Evolutionary conservation across 495 filamentous ascomycete species (phyloP).

Genomic region (Astrothelium subdiscretum): DNA sequence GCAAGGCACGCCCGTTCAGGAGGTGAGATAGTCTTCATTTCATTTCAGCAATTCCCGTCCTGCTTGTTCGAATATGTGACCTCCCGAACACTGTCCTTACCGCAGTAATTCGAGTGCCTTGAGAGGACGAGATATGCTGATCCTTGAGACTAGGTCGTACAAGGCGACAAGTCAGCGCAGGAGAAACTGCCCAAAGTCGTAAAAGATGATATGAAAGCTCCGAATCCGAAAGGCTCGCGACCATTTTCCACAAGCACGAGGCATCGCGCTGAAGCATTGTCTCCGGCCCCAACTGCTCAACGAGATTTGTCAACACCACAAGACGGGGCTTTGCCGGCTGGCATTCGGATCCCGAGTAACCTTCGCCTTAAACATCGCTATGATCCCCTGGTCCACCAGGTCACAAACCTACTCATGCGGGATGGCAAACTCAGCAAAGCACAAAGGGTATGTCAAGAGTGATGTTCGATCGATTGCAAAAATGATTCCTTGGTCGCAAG

Average conservation of each 20-base stretch:
- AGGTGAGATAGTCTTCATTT: conserved; percentile 34
- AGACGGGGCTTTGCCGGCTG: conserved; percentile 63
- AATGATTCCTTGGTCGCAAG: neutral
- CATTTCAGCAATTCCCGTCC: no score
- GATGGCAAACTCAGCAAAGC: conserved; percentile 76
- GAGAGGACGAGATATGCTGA: conserved; percentile 6
- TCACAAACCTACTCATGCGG: conserved; percentile 82
- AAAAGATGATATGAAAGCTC: conserved; percentile 40
- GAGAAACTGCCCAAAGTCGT: conserved; percentile 60
- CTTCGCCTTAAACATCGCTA: conserved; percentile 64
- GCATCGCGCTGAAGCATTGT: conserved; percentile 15
- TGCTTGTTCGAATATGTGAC: no score
- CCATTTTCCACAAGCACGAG: conserved; percentile 48
- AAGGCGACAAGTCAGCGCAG: conserved; percentile 48
- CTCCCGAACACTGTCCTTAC: neutral
- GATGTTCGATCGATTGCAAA: neutral
- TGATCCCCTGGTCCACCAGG: conserved; percentile 66
- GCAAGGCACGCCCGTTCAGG: conserved; percentile 53
- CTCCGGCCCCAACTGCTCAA: neutral
- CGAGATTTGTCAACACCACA: conserved; percentile 32
- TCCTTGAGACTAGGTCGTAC: conserved; percentile 41
- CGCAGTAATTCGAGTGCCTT: conserved; percentile 3
- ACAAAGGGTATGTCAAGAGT: conserved; percentile 52
- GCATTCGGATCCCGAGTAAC: conserved; percentile 47
- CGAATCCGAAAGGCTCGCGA: conserved; percentile 34